Evolutionary conservation across 2,329 filamentous ascomycete species (phyloP).

Genomic region (Xylariaceae sp.): DNA sequence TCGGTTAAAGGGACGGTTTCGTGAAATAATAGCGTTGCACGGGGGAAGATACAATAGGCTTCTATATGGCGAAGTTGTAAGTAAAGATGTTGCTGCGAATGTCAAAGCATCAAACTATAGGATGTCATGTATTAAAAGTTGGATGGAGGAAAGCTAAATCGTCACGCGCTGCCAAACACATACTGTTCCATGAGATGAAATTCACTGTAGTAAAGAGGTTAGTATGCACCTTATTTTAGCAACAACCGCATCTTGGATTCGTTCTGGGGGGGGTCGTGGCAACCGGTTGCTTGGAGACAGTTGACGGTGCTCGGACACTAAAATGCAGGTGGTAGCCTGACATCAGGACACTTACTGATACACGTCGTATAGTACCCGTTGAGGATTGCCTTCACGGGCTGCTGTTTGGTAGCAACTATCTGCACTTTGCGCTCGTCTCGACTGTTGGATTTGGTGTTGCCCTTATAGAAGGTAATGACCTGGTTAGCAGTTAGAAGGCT

Average conservation of each 20-base stretch:
- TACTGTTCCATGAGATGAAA: slow-evolving; percentile 15
- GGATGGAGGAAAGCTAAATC: no score
- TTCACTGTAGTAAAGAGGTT: neutral
- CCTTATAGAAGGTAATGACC: slow-evolving; percentile 3
- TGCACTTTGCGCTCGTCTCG: slow-evolving; percentile 6
- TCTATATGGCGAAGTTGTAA: no score
- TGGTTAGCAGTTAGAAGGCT: neutral
- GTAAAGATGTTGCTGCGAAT: no score
- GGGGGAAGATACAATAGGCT: slow-evolving; percentile 11
- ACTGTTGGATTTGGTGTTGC: neutral
- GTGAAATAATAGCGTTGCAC: slow-evolving; percentile 9
- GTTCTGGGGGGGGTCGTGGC: no score
- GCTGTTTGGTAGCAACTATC: neutral
- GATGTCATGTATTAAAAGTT: no score
- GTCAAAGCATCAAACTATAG: no score
- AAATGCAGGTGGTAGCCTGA: no score
- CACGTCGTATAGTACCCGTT: slow-evolving; percentile 8
- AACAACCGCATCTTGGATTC: no score
- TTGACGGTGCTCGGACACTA: no score
- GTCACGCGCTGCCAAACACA: no score
- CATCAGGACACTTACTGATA: neutral
- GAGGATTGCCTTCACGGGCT: slow-evolving; percentile 5
- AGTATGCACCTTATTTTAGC: no score
- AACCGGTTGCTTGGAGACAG: no score
- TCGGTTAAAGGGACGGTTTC: slow-evolving; percentile 8